phyloP scores from a whole-genome alignment of 2,329 filamentous ascomycete genomes.

The Apiospora phragmitis region DNA sequence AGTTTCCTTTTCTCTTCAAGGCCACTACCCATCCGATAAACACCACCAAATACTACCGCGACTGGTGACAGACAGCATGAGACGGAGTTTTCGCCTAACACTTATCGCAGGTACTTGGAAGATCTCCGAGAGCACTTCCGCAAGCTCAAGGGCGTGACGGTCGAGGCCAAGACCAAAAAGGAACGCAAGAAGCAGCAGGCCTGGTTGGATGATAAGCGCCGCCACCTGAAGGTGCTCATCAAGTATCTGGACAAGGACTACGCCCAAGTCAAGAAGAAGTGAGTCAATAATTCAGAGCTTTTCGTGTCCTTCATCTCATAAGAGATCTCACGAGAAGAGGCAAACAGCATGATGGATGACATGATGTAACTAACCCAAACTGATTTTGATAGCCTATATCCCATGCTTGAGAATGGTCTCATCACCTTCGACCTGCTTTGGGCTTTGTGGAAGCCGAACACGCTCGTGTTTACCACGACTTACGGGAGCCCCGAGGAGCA shows the following conservation, averaged over 20 bases:
- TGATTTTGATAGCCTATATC: conserved; percentile 60
- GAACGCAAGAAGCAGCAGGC: conserved; percentile 63
- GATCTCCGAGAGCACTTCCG: conserved; percentile 68
- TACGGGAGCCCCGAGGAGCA: conserved; percentile 78
- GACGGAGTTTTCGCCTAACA: not conserved
- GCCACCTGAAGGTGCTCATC: conserved; percentile 71
- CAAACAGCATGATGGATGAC: too few relatives aligned
- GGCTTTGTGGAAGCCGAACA: conserved; percentile 87
- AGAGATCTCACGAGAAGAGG: not conserved
- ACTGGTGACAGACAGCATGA: too few relatives aligned
- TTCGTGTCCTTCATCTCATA: not conserved
- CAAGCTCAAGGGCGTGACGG: conserved; percentile 60
- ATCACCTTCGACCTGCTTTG: conserved; percentile 89
- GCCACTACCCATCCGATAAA: too few relatives aligned
- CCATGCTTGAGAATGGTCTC: conserved; percentile 76
- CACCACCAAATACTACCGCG: too few relatives aligned
- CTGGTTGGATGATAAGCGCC: conserved; percentile 56
- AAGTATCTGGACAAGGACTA: conserved; percentile 83
- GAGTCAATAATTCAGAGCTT: conserved; percentile 3
- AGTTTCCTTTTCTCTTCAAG: conserved; percentile 22
- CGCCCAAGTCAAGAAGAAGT: conserved; percentile 68
- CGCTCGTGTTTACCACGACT: conserved; percentile 73
- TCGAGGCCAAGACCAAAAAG: conserved; percentile 48
- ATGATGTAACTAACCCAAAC: not conserved
- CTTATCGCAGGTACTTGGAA: conserved; percentile 64